These are phyloP conservation scores for Vitis amurensis DNA, from an alignment of 164 flowering plant genomes.

Conservation along the genomic window DNA sequence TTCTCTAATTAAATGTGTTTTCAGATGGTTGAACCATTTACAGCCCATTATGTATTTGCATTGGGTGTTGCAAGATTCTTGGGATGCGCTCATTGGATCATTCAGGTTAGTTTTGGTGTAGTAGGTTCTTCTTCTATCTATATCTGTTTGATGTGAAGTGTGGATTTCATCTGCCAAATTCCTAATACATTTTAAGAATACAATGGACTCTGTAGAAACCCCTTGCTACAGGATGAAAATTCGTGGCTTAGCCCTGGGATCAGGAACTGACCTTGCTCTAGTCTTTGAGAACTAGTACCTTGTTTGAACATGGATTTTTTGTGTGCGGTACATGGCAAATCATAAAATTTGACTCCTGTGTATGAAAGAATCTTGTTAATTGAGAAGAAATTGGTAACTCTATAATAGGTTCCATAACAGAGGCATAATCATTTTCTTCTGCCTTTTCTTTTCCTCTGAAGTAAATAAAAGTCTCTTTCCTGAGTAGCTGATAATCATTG, in stretches of 20 bases:
- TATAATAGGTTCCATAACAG: no score
- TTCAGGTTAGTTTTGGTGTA: constrained; percentile 32
- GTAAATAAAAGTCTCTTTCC: no score
- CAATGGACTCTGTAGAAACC: not conserved
- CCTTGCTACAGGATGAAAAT: not conserved
- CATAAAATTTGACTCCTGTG: no score
- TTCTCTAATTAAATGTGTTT: constrained; percentile 3
- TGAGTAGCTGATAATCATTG: no score
- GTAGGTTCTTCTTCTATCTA: no score
- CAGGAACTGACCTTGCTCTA: not conserved
- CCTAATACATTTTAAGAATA: not conserved
- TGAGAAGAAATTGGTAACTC: no score
- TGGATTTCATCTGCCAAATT: not conserved
- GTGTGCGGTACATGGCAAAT: no score
- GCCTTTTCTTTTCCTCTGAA: no score
- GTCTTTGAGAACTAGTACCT: not conserved
- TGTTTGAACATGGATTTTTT: no score
- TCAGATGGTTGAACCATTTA: constrained; percentile 92
- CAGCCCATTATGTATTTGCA: constrained; percentile 92
- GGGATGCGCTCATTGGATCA: constrained; percentile 72
- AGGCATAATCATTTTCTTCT: no score
- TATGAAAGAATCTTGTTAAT: no score
- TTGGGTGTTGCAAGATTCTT: constrained; percentile 82
- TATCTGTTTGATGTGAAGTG: no score
- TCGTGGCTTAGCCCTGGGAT: not conserved